These are phyloP conservation scores for Malus hybrid DNA, from an alignment of 331 rosid species.

Conservation along the genomic window DNA sequence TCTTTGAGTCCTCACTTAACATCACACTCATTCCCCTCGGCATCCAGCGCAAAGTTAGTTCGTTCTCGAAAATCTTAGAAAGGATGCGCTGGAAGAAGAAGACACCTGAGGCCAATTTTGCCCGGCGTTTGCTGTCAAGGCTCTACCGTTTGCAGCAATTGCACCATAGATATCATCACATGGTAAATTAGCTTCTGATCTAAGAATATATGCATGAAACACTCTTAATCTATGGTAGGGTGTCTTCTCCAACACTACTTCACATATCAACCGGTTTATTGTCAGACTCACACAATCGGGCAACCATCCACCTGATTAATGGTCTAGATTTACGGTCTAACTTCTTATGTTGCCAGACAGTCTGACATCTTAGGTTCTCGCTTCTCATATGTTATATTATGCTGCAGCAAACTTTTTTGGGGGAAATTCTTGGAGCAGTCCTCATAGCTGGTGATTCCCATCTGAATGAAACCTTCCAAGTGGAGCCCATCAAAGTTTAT, in stretches of 20 bases:
- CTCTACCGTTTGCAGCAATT: conserved; percentile 38
- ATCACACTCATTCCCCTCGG: conserved; percentile 67
- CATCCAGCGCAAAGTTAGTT: conserved; percentile 46
- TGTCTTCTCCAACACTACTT: no score
- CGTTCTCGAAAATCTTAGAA: conserved; percentile 32
- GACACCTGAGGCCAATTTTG: conserved; percentile 63
- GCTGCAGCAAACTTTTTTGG: conserved; percentile 62
- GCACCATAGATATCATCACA: conserved; percentile 55
- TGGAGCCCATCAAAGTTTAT: conserved; percentile 35
- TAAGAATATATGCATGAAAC: no score
- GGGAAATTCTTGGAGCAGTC: conserved; percentile 72
- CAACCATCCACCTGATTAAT: no score
- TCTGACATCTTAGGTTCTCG: no score
- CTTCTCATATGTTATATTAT: background rate
- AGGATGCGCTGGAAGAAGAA: conserved; percentile 13
- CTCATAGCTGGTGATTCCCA: conserved; percentile 28
- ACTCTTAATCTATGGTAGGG: no score
- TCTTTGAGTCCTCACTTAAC: conserved; percentile 46
- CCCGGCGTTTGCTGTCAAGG: conserved; percentile 34
- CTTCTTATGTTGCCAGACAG: no score
- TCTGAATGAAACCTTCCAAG: conserved; percentile 31
- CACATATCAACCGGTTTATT: no score
- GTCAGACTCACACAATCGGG: no score
- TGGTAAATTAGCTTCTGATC: conserved; percentile 37
- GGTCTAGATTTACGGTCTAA: no score